These are phyloP conservation scores for Euphorbia tirucalli DNA, from an alignment of 345 rosid genomes.

Conservation along the genomic window DNA sequence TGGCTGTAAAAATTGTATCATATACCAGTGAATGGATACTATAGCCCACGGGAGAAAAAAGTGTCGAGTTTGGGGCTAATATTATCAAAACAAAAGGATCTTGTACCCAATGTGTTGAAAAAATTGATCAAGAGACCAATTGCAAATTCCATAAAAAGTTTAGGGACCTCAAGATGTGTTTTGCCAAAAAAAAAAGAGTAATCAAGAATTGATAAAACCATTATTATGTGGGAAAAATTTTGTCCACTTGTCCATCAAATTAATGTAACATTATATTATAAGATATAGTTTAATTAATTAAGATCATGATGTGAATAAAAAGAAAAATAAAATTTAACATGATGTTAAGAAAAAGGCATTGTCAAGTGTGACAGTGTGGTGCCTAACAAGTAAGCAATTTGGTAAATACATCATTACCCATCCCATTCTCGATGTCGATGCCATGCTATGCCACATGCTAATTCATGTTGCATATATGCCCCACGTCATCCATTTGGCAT, in stretches of 20 bases:
- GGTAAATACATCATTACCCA: not conserved
- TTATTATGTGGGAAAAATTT: not conserved
- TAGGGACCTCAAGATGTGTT: too few species aligned
- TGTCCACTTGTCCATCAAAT: not conserved
- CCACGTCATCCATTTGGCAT: not conserved
- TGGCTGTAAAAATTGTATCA: too few species aligned
- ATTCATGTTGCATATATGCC: not conserved
- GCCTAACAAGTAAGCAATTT: not conserved
- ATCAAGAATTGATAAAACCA: not conserved
- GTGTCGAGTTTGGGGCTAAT: too few species aligned
- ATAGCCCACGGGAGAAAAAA: too few species aligned
- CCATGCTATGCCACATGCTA: not conserved
- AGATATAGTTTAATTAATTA: not conserved
- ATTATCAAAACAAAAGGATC: too few species aligned
- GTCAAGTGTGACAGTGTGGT: not conserved
- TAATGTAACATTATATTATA: not conserved
- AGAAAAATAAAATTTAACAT: not conserved
- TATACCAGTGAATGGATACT: too few species aligned
- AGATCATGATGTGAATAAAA: not conserved
- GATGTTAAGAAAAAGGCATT: not conserved
- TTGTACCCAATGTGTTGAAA: too few species aligned
- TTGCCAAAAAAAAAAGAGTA: too few species aligned
- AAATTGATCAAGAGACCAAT: too few species aligned
- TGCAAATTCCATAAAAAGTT: too few species aligned
- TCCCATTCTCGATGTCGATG: not conserved